phyloP scores from a whole-genome alignment of 192 early-diverging fungal species.

The Coemansia sp. region DNA sequence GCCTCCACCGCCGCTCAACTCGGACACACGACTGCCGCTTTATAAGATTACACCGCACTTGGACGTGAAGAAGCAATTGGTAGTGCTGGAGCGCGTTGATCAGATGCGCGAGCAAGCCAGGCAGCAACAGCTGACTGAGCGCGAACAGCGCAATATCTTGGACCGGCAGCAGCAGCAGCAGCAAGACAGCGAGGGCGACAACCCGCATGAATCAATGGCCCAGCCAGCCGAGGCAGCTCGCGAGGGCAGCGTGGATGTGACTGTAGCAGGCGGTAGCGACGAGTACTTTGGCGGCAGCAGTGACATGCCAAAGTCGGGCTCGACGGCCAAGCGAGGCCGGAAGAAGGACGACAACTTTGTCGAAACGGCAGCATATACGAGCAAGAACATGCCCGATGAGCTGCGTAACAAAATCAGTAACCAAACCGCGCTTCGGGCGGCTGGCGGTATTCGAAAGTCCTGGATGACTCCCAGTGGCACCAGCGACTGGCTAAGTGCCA shows the following conservation, averaged over 20 bases:
- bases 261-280: constrained; percentile 8
- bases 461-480: constrained; percentile 57
- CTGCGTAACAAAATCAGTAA: constrained; percentile 60
- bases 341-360: constrained; percentile 51
- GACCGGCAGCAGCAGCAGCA: constrained; percentile 34
- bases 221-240: not conserved
- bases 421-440: constrained; percentile 60
- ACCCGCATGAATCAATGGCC: not conserved
- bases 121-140: constrained; percentile 50
- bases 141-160: constrained; percentile 41
- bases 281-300: constrained; percentile 23
- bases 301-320: constrained; percentile 26
- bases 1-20: constrained; percentile 60
- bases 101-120: constrained; percentile 66
- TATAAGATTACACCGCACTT: constrained; percentile 69
- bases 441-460: constrained; percentile 58
- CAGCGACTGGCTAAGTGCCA: constrained; percentile 26
- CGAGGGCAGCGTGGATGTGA: not conserved
- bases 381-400: constrained; percentile 58
- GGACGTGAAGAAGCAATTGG: constrained; percentile 70
- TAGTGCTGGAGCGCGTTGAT: constrained; percentile 70
- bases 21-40: constrained; percentile 59
- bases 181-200: constrained; percentile 10
- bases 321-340: constrained; percentile 46
- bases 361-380: constrained; percentile 44